Evolutionary conservation across 176 grass and related monocot genomes (phyloP).

Genomic region (sorghum (Sorghum bicolor)): DNA sequence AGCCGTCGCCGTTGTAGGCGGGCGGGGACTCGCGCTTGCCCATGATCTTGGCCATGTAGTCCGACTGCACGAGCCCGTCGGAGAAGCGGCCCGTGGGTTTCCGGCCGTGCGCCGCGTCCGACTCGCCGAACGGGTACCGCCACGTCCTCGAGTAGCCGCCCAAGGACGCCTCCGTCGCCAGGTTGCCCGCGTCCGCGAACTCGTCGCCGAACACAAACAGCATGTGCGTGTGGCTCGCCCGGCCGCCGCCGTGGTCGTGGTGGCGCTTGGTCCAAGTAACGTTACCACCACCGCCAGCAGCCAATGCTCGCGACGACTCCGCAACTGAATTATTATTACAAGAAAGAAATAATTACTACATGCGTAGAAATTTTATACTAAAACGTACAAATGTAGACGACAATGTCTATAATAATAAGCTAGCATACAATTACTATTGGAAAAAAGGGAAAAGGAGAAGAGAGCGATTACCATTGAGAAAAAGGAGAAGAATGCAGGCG

Average conservation of each 20-base stretch:
- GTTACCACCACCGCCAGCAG: too few relatives aligned
- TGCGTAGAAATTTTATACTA: too few relatives aligned
- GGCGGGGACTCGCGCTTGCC: neutral
- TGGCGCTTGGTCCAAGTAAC: too few relatives aligned
- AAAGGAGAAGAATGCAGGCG: too few relatives aligned
- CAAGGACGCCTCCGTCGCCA: accelerated
- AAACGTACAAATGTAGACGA: too few relatives aligned
- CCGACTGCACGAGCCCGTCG: neutral
- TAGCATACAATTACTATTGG: too few relatives aligned
- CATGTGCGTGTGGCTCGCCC: neutral
- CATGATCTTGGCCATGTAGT: neutral
- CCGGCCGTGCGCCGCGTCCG: neutral
- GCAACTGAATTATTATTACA: too few relatives aligned
- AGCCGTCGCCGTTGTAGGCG: neutral
- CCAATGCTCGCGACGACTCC: too few relatives aligned
- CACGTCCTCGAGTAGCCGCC: neutral
- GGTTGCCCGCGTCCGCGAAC: neutral
- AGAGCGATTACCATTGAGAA: too few relatives aligned
- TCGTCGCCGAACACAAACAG: conserved; percentile 5
- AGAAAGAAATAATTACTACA: too few relatives aligned
- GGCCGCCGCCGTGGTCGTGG: neutral
- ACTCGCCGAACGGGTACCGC: neutral
- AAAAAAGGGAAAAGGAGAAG: too few relatives aligned
- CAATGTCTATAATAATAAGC: too few relatives aligned
- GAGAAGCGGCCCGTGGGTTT: neutral